Evolutionary conservation across 2,329 filamentous ascomycete genomes (phyloP).

Genomic region (Penicillium sp.): DNA sequence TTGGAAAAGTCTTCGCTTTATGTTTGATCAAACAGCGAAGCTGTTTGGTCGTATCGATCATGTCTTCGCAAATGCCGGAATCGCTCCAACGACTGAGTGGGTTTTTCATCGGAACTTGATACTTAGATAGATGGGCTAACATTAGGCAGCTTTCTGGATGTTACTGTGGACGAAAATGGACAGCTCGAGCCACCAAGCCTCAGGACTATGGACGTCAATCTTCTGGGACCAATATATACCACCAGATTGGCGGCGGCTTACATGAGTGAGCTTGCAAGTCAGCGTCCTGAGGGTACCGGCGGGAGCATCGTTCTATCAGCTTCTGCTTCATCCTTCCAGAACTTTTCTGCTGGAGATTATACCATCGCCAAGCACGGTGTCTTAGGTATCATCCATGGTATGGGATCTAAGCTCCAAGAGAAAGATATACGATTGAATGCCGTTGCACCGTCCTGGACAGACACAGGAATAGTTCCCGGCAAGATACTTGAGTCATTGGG

Average conservation of each 20-base stretch:
- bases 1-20: constrained; percentile 55
- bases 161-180: constrained; percentile 55
- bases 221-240: constrained; percentile 57
- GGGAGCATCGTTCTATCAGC: constrained; percentile 58
- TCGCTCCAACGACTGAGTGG: constrained; percentile 49
- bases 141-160: constrained; percentile 45
- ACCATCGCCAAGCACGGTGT: constrained; percentile 60
- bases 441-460: constrained; percentile 61
- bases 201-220: constrained; percentile 54
- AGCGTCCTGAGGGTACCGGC: constrained; percentile 35
- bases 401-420: constrained; percentile 46
- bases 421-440: constrained; percentile 60
- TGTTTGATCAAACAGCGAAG: constrained; percentile 58
- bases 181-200: constrained; percentile 53
- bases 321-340: constrained; percentile 57
- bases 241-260: constrained; percentile 54
- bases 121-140: background rate
- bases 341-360: constrained; percentile 58
- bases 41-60: constrained; percentile 50
- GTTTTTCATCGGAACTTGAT: background rate
- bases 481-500: constrained; percentile 25
- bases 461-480: constrained; percentile 53
- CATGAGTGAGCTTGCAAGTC: constrained; percentile 50
- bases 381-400: constrained; percentile 57
- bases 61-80: constrained; percentile 61